phyloP scores from a whole-genome alignment of 306 rosid species.

The Carpinus fangiana region DNA sequence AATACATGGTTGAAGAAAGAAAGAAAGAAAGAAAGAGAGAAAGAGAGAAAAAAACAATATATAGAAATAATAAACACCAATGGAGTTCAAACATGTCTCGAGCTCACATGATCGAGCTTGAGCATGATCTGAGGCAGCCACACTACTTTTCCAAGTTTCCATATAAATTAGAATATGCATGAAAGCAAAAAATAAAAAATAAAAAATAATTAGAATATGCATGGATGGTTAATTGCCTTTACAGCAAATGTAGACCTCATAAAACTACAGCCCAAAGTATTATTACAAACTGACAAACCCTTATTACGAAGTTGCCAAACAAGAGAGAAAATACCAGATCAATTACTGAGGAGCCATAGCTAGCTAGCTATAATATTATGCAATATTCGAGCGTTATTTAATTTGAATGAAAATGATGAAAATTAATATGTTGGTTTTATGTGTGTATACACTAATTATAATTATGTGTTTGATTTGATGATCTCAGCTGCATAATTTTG shows the following conservation, averaged over 20 bases:
- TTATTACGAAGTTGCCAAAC: conserved; percentile 2
- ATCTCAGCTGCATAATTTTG: neutral
- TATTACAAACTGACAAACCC: conserved; percentile 1
- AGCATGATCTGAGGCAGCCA: neutral
- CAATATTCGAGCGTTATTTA: neutral
- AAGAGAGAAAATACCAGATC: neutral
- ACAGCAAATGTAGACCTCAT: neutral
- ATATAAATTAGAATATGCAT: neutral
- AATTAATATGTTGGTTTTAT: neutral
- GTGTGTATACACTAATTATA: neutral
- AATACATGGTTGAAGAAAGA: neutral
- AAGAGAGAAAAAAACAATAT: neutral
- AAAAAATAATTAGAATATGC: neutral
- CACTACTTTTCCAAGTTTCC: neutral
- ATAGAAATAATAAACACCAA: neutral
- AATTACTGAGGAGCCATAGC: neutral
- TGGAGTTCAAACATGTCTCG: neutral
- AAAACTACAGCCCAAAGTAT: neutral
- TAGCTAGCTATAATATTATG: too few relatives aligned
- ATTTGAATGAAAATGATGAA: neutral
- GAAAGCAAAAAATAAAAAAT: too few relatives aligned
- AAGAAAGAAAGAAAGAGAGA: too few relatives aligned
- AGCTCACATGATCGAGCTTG: neutral
- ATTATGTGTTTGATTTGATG: neutral
- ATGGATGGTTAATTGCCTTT: neutral